These are phyloP conservation scores for Omphalea diandra DNA, from an alignment of 441 rosid species.

Conservation along the genomic window DNA sequence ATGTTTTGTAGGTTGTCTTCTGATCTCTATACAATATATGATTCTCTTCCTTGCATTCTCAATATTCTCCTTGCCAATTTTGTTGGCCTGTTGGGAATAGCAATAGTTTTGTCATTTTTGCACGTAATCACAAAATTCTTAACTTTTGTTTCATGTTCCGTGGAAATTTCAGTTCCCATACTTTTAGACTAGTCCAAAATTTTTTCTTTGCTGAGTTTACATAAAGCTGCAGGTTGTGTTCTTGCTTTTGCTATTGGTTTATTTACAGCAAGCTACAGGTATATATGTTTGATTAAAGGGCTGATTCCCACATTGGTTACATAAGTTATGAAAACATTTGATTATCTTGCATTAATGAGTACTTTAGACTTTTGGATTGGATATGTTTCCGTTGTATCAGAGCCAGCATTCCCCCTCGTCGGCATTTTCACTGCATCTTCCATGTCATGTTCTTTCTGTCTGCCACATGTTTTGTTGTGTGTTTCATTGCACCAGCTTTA, in stretches of 20 bases:
- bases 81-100: slow-evolving; percentile 90
- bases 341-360: background rate
- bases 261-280: slow-evolving; percentile 96
- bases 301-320: background rate
- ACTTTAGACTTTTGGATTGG: background rate
- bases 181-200: slow-evolving; percentile 1
- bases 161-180: slow-evolving; percentile 8
- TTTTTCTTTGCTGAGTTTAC: slow-evolving; percentile 12
- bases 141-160: slow-evolving; percentile 10
- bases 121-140: slow-evolving; percentile 54
- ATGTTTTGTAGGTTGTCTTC: slow-evolving; percentile 73
- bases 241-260: slow-evolving; percentile 82
- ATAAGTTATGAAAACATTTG: background rate
- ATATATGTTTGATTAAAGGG: slow-evolving; percentile 18
- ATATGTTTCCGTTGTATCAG: background rate
- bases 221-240: slow-evolving; percentile 60
- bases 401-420: background rate
- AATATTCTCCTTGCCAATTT: slow-evolving; percentile 94
- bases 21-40: slow-evolving; percentile 96
- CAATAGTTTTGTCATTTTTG: slow-evolving; percentile 77
- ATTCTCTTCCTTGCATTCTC: slow-evolving; percentile 96
- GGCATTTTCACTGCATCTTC: background rate
- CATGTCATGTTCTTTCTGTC: background rate
- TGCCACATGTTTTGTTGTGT: background rate
- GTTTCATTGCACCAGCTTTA: background rate